These are phyloP conservation scores for Trametes meyenii DNA, from an alignment of 768 basidiomycete species.

Conservation along the genomic window DNA sequence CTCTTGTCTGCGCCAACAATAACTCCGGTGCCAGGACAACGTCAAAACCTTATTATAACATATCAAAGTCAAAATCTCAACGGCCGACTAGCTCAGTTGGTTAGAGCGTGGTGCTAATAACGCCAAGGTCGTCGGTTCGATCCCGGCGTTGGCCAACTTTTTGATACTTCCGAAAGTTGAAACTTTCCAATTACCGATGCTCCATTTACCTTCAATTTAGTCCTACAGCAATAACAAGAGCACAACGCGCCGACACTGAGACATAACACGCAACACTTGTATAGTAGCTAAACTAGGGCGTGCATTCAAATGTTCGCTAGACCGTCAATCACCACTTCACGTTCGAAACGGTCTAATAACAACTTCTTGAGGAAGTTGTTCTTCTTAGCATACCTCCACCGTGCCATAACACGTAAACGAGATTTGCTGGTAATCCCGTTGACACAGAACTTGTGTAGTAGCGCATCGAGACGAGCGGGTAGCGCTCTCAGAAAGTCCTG, in stretches of 20 bases:
- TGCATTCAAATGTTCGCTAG: background rate
- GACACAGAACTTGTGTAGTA: no score
- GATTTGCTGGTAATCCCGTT: no score
- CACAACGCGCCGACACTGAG: no score
- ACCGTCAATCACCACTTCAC: background rate
- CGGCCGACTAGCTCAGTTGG: conserved; percentile 91
- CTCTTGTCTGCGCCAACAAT: background rate
- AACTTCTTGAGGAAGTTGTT: background rate
- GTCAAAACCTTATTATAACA: no score
- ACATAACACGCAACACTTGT: no score
- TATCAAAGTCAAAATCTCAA: background rate
- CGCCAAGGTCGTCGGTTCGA: conserved; percentile 20
- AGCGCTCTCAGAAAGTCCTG: no score
- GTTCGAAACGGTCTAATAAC: background rate
- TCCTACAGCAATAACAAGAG: no score
- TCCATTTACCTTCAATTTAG: no score
- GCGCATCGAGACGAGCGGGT: no score
- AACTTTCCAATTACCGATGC: no score
- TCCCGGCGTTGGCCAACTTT: conserved; percentile 17
- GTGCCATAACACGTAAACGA: background rate
- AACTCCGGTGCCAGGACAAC: background rate
- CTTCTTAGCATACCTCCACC: background rate
- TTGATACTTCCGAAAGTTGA: no score
- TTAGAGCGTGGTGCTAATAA: conserved; percentile 90
- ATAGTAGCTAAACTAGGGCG: no score